Conservation (phyloP, 306 rosid genomes). For the Begonia peltatifolia region DNA sequence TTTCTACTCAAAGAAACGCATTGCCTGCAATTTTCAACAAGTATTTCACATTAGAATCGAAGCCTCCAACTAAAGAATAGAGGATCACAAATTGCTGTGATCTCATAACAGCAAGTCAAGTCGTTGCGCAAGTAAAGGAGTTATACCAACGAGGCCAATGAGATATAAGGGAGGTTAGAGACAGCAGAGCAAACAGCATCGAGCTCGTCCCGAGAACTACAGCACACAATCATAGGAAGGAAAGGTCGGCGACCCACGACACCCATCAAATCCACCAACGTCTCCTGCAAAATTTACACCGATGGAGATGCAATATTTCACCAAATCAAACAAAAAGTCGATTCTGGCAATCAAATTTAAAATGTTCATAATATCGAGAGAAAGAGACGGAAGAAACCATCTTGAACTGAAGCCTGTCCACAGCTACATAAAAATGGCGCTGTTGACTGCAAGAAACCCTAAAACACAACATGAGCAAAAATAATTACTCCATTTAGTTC, state of each 20-base stretch:
- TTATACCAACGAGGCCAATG: constrained; percentile 47
- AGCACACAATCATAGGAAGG: constrained; percentile 59
- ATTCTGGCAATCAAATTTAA: no score
- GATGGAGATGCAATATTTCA: not conserved
- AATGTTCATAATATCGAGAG: no score
- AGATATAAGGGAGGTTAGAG: constrained; percentile 43
- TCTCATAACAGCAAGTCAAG: not conserved
- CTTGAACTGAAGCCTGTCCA: constrained; percentile 72
- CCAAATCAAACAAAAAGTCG: no score
- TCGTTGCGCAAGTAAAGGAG: not conserved
- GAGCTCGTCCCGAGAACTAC: constrained; percentile 81
- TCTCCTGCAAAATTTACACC: constrained; percentile 32
- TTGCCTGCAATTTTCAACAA: no score
- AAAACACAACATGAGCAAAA: not conserved
- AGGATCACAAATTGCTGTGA: not conserved
- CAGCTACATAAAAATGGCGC: constrained; percentile 80
- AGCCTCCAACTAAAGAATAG: not conserved
- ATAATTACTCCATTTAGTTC: not conserved
- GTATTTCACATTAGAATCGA: not conserved
- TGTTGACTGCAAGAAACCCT: constrained; percentile 27
- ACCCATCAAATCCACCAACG: constrained; percentile 54
- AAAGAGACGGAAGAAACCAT: constrained; percentile 22
- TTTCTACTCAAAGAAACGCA: no score
- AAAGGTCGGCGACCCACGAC: constrained; percentile 56
- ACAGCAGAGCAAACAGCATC: constrained; percentile 64